phyloP scores from a whole-genome alignment of 2,329 filamentous ascomycete species.

The Penicillium sp. region DNA sequence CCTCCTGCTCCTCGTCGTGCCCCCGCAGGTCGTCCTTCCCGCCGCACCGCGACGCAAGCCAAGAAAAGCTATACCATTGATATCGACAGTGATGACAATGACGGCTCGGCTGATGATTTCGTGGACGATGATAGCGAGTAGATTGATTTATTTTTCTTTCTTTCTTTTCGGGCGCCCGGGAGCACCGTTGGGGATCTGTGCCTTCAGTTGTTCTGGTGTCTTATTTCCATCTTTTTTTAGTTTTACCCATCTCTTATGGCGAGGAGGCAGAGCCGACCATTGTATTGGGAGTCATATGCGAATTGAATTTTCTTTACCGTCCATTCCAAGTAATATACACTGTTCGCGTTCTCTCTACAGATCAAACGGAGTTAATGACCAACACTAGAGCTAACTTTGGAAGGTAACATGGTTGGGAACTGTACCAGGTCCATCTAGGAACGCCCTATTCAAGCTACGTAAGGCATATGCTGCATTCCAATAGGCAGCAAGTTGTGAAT shows the following conservation, averaged over 20 bases:
- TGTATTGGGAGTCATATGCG: slow-evolving; percentile 1
- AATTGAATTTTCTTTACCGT: neutral
- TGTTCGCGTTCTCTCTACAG: neutral
- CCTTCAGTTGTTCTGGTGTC: neutral
- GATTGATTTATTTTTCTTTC: neutral
- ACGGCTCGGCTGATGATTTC: slow-evolving; percentile 43
- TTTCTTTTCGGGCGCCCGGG: neutral
- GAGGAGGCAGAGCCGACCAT: slow-evolving; percentile 18
- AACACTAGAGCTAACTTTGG: no score
- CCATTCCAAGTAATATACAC: neutral
- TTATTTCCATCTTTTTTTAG: slow-evolving; percentile 1
- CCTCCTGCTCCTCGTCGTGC: slow-evolving; percentile 31
- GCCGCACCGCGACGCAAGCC: slow-evolving; percentile 42
- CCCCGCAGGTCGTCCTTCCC: slow-evolving; percentile 36
- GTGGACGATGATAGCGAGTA: slow-evolving; percentile 36
- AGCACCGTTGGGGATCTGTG: neutral
- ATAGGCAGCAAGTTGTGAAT: no score
- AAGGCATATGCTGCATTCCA: neutral
- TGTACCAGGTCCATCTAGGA: no score
- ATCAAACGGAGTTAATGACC: no score
- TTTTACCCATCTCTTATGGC: slow-evolving; percentile 9
- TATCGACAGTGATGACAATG: slow-evolving; percentile 38
- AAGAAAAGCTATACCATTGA: slow-evolving; percentile 47
- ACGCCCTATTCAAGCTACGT: neutral
- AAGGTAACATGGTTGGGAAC: no score